These are phyloP conservation scores for Fusarium sp. DNA, from an alignment of 2,329 filamentous ascomycete genomes.

Conservation along the genomic window DNA sequence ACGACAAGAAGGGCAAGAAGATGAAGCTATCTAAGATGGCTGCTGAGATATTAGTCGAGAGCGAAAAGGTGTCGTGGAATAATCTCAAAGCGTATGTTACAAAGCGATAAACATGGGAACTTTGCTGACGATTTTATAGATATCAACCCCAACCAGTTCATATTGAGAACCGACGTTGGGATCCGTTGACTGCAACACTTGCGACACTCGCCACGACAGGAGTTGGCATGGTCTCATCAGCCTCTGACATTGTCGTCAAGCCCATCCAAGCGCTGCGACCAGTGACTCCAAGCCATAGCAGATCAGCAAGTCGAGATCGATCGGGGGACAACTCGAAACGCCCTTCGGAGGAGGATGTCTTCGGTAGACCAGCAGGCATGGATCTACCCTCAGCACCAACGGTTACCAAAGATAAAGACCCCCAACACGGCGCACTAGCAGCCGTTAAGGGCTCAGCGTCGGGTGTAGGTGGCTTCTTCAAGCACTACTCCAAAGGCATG, in stretches of 20 bases:
- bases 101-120: accelerated
- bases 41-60: constrained; percentile 13
- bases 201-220: constrained; percentile 14
- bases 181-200: constrained; percentile 21
- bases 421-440: constrained; percentile 5
- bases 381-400: neutral
- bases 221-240: constrained; percentile 9
- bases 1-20: neutral
- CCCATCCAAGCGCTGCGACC: constrained; percentile 2
- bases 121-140: neutral
- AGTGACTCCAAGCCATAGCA: neutral
- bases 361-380: neutral
- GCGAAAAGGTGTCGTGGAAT: constrained; percentile 19
- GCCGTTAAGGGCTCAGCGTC: constrained; percentile 17
- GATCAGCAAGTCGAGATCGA: neutral
- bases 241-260: constrained; percentile 18
- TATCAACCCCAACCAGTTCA: neutral
- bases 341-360: accelerated
- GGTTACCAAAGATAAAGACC: neutral
- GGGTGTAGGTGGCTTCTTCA: constrained; percentile 22
- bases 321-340: accelerated
- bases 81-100: constrained; percentile 6
- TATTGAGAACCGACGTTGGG: constrained; percentile 31
- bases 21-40: constrained; percentile 28
- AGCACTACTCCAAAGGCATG: constrained; percentile 20